phyloP scores from a whole-genome alignment of 495 filamentous ascomycete species.

The Hypoxylon fragiforme region DNA sequence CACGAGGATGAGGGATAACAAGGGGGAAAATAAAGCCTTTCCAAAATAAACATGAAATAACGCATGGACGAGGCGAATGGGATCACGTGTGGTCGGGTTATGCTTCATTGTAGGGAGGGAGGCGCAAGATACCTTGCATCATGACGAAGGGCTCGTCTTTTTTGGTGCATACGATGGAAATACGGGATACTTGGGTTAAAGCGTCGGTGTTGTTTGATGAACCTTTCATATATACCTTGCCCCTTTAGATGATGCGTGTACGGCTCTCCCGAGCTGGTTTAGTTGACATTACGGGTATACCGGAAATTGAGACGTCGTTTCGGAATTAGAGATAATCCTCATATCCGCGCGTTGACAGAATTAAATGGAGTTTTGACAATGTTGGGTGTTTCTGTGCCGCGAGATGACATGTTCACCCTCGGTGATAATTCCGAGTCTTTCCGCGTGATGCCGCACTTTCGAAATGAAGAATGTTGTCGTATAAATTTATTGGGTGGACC shows the following conservation, averaged over 20 bases:
- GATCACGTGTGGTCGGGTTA: slow-evolving; percentile 12
- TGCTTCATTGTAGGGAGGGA: slow-evolving; percentile 20
- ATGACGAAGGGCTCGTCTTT: slow-evolving; percentile 36
- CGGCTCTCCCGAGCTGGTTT: slow-evolving; percentile 19
- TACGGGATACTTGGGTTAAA: slow-evolving; percentile 30
- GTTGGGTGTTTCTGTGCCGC: too few species aligned
- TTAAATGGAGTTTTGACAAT: too few species aligned
- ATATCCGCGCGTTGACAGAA: too few species aligned
- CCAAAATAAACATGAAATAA: not conserved
- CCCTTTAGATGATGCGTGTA: slow-evolving; percentile 18
- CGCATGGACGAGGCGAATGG: slow-evolving; percentile 9
- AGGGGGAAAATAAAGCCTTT: not conserved
- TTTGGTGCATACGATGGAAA: slow-evolving; percentile 23
- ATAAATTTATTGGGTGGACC: too few species aligned
- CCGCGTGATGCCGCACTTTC: too few species aligned
- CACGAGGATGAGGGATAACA: not conserved
- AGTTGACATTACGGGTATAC: slow-evolving; percentile 1
- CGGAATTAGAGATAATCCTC: too few species aligned
- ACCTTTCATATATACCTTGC: slow-evolving; percentile 4
- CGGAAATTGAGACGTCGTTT: too few species aligned
- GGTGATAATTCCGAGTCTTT: too few species aligned
- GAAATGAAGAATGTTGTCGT: too few species aligned
- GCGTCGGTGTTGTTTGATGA: slow-evolving; percentile 24
- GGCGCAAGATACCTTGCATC: slow-evolving; percentile 25
- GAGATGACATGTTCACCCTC: too few species aligned